These are phyloP conservation scores for Penstemon davidsonii DNA, from an alignment of 257 asterid species.

Conservation along the genomic window DNA sequence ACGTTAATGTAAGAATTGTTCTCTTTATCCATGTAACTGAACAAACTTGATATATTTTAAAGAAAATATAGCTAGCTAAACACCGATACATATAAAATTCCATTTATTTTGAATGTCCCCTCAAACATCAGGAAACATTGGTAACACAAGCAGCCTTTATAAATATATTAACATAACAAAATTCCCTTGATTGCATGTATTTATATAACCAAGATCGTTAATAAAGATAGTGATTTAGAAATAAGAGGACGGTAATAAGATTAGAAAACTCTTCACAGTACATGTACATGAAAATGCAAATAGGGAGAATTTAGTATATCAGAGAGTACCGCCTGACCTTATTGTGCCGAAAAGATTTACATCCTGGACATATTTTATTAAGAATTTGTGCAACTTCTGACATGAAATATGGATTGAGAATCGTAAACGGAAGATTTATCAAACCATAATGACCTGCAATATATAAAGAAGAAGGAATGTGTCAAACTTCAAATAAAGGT, in stretches of 20 bases:
- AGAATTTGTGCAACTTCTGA: constrained; percentile 72
- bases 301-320: constrained; percentile 25
- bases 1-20: background rate
- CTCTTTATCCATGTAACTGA: background rate
- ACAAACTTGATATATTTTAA: background rate
- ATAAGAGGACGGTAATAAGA: constrained; percentile 15
- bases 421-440: constrained; percentile 67
- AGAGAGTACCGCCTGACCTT: constrained; percentile 50
- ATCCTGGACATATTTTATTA: constrained; percentile 84
- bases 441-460: constrained; percentile 94
- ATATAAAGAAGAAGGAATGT: background rate
- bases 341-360: constrained; percentile 54
- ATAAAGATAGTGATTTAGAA: constrained; percentile 5
- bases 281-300: constrained; percentile 14
- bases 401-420: constrained; percentile 75
- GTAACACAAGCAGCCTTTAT: constrained; percentile 10
- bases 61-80: background rate
- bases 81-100: constrained; percentile 9
- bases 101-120: constrained; percentile 19
- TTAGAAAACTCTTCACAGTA: background rate
- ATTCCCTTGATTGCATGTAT: background rate
- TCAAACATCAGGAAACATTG: constrained; percentile 14
- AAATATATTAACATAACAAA: constrained; percentile 16
- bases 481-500: constrained; percentile 19
- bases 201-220: constrained; percentile 1